Base-by-base conservation (phyloP, 2,329 filamentous ascomycete genomes). In the Cordyceps militaris region DNA sequence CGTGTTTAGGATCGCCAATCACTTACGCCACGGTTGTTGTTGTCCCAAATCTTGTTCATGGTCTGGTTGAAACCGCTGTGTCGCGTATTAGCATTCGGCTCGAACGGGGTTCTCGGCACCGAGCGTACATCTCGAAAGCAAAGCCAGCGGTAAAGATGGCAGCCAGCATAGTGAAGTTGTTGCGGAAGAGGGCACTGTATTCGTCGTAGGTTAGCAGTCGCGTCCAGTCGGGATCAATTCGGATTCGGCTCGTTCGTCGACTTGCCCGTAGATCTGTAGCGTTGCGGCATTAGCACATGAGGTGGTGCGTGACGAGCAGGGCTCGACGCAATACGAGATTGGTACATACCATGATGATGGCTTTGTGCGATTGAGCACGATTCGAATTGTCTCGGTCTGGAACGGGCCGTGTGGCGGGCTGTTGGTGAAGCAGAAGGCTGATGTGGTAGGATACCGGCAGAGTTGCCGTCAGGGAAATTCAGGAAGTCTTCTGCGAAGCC, bases 11-110 rank as follows among this genome's bases (percentile, higher is more conserved):
- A 3, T 26, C 36, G 19, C 14, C 16, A 16, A 9, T 23, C 26
- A 86, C 89, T 70, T 90, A 97, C 93, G 69, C 94, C 94, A 69
- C 82, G 83, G 85, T 99, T 99, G 73, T 92, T 76, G 72, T 76
- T 81, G 74, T 99, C 91, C 94, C 94, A 99, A 73, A 97, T 70
- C 73, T 80, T 87, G 77, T 96, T 88, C 75, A 93, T 88, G 68
- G 77, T 76, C 59, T 83, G 83, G 77, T 97, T 91, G 75, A 90
- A 97, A 68, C 81, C 83, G 73, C 94, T 97, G 69, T 69, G 58
- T 49, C 57, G 48, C 51, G 63, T 62, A 65, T 75, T 67, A 76
- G 70, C 58, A 63, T 61, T 49, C 54, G 52, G 60, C 58, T 64
- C 61, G 57, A 57, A 63, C 21, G 28, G 50, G 43, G 13, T 34